A percentile compares a stretch with the other conserved stretches of the same genome.
phyloP scores from a whole-genome alignment of 495 filamentous ascomycete genomes.

The Neurospora sp. region DNA sequence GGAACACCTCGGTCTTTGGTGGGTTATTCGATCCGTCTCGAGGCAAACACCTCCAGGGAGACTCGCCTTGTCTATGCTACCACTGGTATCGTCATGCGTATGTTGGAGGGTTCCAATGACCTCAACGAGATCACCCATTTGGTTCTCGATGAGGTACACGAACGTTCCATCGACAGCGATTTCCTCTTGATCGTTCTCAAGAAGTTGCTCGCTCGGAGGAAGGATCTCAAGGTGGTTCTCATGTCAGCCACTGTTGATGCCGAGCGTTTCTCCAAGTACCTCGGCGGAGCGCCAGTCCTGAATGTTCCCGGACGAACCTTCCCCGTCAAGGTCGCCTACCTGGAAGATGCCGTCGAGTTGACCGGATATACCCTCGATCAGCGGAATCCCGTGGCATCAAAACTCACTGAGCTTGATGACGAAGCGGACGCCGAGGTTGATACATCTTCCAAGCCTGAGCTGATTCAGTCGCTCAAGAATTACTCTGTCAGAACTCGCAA shows the following conservation, averaged over 20 bases:
- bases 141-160: conserved; percentile 91
- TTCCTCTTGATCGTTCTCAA: conserved; percentile 86
- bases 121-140: conserved; percentile 84
- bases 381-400: conserved; percentile 24
- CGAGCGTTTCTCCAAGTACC: conserved; percentile 78
- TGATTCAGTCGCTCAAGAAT: conserved; percentile 44
- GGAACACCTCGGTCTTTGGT: conserved; percentile 77
- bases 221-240: conserved; percentile 69
- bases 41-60: conserved; percentile 68
- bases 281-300: conserved; percentile 72
- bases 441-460: conserved; percentile 36
- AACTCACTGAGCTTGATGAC: conserved; percentile 43
- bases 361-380: conserved; percentile 60
- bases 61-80: conserved; percentile 82
- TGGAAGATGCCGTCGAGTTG: conserved; percentile 83
- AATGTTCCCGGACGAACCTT: conserved; percentile 89
- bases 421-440: conserved; percentile 41
- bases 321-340: conserved; percentile 75
- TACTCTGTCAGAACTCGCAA: conserved; percentile 68
- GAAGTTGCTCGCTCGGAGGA: conserved; percentile 60
- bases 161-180: conserved; percentile 89
- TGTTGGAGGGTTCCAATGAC: conserved; percentile 81
- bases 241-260: conserved; percentile 97
- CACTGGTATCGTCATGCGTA: conserved; percentile 87
- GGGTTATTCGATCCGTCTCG: conserved; percentile 87